Base-by-base conservation (phyloP, 2,329 filamentous ascomycete species). In the Claviceps paspali region DNA sequence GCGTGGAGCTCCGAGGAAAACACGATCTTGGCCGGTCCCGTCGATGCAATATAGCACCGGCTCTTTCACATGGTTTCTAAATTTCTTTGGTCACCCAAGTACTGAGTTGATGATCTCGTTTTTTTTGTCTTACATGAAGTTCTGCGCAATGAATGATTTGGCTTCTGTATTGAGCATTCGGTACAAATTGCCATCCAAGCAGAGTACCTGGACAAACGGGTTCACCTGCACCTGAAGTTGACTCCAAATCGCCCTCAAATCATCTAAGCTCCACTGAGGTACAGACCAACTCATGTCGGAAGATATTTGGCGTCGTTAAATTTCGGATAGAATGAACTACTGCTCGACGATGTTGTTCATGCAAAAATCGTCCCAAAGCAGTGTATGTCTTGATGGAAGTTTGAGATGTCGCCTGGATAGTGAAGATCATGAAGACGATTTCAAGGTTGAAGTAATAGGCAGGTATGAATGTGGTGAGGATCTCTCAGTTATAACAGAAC, bases 71-170 rank as follows among this genome's bases (percentile, higher is more conserved):
- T 47, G 38, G 6, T 39, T 35, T 32, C 24, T 23, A 24, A 23
- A 14, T 30, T 29, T 14, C n/a, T 12, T 6, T 30, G 26, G 19
- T 23, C 6, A 30, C 7, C 8, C 3, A 14, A 24, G 8, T 14
- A 28, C 11, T 8, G 5, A 24, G 11, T 22, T 14, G 2, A 5
- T 18, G 8, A 19, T 29, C 27, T 32, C 12, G 27, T 15, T 17
- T 36, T 33, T n/a, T n/a, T n/a, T n/a, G n/a, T n/a, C 47, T 45
- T 24, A 50, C 49, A 52, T 47, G 40, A 51, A 49, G 19, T 45
- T 45, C 22, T 39, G 38, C 6, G 49, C 49, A 21, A 52, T 30
- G 24, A 41, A 51, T 17, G 35, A 34, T 21, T 45, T 49, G 10
- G 45, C 45, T 17, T 36, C 44, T 6, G 30, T 14, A 27, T 49